Percentiles rank a stretch among this genome's conserved stretches.
These are phyloP conservation scores for Fagopyrum homotropicum DNA, from an alignment of 148 eudicot species.

Conservation along the genomic window DNA sequence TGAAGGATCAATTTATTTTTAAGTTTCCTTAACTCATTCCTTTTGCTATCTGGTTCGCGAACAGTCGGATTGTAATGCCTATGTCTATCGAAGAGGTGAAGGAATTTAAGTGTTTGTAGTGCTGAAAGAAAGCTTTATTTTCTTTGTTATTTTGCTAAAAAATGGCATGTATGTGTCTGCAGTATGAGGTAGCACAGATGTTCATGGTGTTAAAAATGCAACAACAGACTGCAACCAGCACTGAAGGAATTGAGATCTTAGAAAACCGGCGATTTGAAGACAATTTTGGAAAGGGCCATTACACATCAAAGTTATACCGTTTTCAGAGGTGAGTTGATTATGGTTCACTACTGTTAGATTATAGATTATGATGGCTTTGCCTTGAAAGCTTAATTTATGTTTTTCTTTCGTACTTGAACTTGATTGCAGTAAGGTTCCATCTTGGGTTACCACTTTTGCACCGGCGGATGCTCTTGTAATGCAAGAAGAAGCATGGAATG, in stretches of 20 bases:
- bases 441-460: constrained; percentile 60
- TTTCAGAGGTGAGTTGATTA: constrained; percentile 45
- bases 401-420: background rate
- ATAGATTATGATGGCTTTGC: background rate
- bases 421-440: constrained; percentile 58
- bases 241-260: constrained; percentile 60
- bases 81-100: constrained; percentile 63
- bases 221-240: constrained; percentile 40
- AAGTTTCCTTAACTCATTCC: constrained; percentile 22
- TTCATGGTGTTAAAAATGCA: constrained; percentile 64
- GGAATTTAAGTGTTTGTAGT: background rate
- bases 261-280: constrained; percentile 51
- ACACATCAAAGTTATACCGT: constrained; percentile 50
- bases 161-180: constrained; percentile 10
- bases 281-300: constrained; percentile 55
- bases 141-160: background rate
- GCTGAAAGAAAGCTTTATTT: background rate
- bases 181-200: constrained; percentile 64
- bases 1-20: background rate
- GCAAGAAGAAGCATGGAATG: constrained; percentile 78
- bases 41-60: constrained; percentile 14
- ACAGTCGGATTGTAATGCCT: constrained; percentile 73
- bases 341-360: background rate
- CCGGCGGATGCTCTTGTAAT: constrained; percentile 49
- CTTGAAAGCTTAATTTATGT: background rate